Evolutionary conservation across 2,329 filamentous ascomycete species (phyloP), one percentile per base, ranked within the genome.

Genomic region (Sporothrix pallida): DNA sequence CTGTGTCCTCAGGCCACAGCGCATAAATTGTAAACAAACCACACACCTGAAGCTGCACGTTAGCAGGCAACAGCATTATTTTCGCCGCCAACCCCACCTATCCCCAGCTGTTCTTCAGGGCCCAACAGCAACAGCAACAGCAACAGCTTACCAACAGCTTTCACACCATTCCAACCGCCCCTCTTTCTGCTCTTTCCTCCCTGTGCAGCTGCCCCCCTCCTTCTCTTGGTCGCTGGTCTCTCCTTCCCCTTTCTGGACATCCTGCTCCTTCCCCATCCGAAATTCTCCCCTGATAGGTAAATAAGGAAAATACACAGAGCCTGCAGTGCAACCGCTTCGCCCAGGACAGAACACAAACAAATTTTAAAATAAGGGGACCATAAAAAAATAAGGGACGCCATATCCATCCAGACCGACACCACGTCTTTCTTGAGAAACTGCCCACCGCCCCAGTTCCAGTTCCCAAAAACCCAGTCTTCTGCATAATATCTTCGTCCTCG

Each of bases 331-430:
- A 58, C 71, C 44, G 37, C 65, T 62, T 31, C 65, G 26, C 71
- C 42, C 42, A 48, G 72, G 26, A 37, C 68, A 71, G 50, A 71
- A 71, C 69, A 68, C 72, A 68, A 63, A 68, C 68, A 71, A 74
- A 74, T 69, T 74, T 74, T 74, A 75, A 75, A 67, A 62, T 56
- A 54, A 71, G 73, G 74, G 74, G 68, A 68, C 70, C 72, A 69
- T 48, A 74, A 63, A 72, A 67, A 74, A 74, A 58, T 67, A 71
- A 67, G 23, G 56, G 70, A 65, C 65, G 46, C 46, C 67, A 70
- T 46, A n/a, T 26, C 46, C 50, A 73, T 42, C 37, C 54, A 48
- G 48, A 74, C 60, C 69, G 62, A 72, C 69, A 62, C 72, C 68
- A 74, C 48, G 73, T 72, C 56, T 48, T 37, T 62, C 70, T 65